phyloP scores from a whole-genome alignment of 768 basidiomycete species.

The Bullera alba region DNA sequence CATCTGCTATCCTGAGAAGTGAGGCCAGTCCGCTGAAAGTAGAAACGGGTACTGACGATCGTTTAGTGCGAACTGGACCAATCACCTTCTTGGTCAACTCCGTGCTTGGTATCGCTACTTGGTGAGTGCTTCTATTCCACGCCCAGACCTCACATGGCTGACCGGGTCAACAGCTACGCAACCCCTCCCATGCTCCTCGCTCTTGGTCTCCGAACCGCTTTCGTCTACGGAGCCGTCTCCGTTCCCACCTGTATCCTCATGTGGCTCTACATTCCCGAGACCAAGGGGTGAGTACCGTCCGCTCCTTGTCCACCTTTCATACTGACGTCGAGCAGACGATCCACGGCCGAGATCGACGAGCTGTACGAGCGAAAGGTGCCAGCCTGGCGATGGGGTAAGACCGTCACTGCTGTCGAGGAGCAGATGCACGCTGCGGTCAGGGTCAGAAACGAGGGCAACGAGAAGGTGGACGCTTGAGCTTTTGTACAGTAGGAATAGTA shows the following conservation, averaged over 20 bases:
- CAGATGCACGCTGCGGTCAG: slow-evolving; percentile 5
- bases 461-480: too few relatives aligned
- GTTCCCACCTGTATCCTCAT: slow-evolving; percentile 8
- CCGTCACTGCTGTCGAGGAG: slow-evolving; percentile 5
- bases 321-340: slow-evolving; percentile 8
- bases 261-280: slow-evolving; percentile 10
- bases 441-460: too few relatives aligned
- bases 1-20: slow-evolving; percentile 12
- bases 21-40: not conserved
- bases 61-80: slow-evolving; percentile 7
- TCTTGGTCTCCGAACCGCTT: slow-evolving; percentile 1
- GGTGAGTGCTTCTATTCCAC: slow-evolving; percentile 1
- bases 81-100: slow-evolving; percentile 6
- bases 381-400: slow-evolving; percentile 11
- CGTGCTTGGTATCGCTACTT: slow-evolving; percentile 5
- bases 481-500: too few relatives aligned
- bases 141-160: too few relatives aligned
- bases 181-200: slow-evolving; percentile 5
- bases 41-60: not conserved
- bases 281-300: slow-evolving; percentile 8
- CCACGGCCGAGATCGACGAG: slow-evolving; percentile 21
- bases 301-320: too few relatives aligned
- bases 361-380: slow-evolving; percentile 15
- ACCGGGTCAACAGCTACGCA: slow-evolving; percentile 8
- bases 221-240: slow-evolving; percentile 9